Percentiles rank a stretch among this genome's conserved stretches.
Evolutionary conservation across 306 rosid genomes (phyloP).

Genomic region (Abrus precatorius): DNA sequence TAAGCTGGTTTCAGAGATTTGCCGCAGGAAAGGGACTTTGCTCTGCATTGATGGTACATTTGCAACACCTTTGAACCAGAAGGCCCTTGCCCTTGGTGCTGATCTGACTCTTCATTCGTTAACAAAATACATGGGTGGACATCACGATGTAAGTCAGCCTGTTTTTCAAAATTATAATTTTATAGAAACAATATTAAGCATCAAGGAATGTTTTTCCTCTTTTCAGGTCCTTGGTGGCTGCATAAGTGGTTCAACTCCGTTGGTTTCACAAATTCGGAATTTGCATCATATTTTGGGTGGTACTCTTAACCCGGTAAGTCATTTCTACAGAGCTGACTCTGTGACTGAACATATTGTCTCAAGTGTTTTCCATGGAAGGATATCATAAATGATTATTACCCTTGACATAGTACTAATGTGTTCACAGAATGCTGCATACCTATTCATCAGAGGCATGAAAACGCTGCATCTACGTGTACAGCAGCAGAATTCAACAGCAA

Average conservation of each 20-base stretch:
- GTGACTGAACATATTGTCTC: background rate
- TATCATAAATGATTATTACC: slow-evolving; percentile 20
- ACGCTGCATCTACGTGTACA: slow-evolving; percentile 93
- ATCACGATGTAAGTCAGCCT: slow-evolving; percentile 80
- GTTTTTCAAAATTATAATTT: background rate
- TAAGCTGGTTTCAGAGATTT: slow-evolving; percentile 89
- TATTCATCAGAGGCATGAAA: slow-evolving; percentile 95
- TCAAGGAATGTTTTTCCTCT: slow-evolving; percentile 10
- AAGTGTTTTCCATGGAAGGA: background rate
- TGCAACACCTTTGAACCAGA: slow-evolving; percentile 97
- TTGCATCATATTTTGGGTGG: slow-evolving; percentile 94
- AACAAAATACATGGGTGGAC: slow-evolving; percentile 92
- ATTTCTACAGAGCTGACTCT: slow-evolving; percentile 29
- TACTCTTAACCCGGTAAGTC: slow-evolving; percentile 88
- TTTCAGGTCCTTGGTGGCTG: slow-evolving; percentile 90
- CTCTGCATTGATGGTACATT: slow-evolving; percentile 96
- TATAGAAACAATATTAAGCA: slow-evolving; percentile 17
- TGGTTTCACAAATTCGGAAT: slow-evolving; percentile 79
- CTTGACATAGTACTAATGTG: slow-evolving; percentile 26
- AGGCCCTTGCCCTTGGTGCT: slow-evolving; percentile 91
- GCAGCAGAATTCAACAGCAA: slow-evolving; percentile 90
- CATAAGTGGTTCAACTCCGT: slow-evolving; percentile 77
- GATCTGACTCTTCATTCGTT: slow-evolving; percentile 89
- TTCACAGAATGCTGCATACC: slow-evolving; percentile 95
- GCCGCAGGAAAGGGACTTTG: slow-evolving; percentile 84